Evolutionary conservation across 225 moss, liverwort and hornwort species (phyloP).

Genomic region (Sphagnum tenellum): DNA sequence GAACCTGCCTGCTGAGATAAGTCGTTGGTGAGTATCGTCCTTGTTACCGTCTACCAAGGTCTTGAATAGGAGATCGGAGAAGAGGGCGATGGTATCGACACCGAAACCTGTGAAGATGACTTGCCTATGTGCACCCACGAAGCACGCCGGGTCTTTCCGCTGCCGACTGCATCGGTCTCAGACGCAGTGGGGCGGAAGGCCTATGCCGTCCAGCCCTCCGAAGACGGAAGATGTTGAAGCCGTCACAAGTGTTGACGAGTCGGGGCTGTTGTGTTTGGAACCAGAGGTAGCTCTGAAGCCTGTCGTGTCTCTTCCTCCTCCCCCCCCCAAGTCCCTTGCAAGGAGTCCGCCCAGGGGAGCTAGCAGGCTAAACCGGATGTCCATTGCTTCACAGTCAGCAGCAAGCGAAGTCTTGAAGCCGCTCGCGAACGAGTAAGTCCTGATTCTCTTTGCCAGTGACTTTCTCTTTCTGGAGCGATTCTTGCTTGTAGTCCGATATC

Average conservation of each 20-base stretch:
- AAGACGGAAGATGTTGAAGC: slow-evolving; percentile 19
- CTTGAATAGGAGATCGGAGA: no score
- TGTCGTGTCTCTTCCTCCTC: neutral
- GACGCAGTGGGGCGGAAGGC: slow-evolving; percentile 25
- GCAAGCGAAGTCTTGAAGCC: neutral
- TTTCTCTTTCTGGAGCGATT: neutral
- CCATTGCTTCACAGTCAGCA: slow-evolving; percentile 9
- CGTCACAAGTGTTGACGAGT: slow-evolving; percentile 11
- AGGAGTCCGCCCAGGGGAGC: slow-evolving; percentile 25
- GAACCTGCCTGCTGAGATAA: no score
- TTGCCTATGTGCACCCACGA: slow-evolving; percentile 75
- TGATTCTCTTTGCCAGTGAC: neutral
- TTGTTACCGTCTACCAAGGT: no score
- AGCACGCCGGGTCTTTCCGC: slow-evolving; percentile 76
- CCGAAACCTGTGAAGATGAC: slow-evolving; percentile 40
- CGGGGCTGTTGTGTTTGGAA: neutral
- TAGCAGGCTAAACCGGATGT: slow-evolving; percentile 30
- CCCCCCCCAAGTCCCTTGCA: slow-evolving; percentile 2
- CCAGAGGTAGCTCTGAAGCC: neutral
- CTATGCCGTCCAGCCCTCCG: slow-evolving; percentile 9
- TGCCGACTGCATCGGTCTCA: slow-evolving; percentile 62
- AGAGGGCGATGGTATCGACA: no score
- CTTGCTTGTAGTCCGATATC: no score
- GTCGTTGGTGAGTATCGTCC: no score
- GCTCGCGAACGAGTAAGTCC: slow-evolving; percentile 1